Conservation (phyloP, 768 basidiomycete species). For the Amyloporia xantha region DNA sequence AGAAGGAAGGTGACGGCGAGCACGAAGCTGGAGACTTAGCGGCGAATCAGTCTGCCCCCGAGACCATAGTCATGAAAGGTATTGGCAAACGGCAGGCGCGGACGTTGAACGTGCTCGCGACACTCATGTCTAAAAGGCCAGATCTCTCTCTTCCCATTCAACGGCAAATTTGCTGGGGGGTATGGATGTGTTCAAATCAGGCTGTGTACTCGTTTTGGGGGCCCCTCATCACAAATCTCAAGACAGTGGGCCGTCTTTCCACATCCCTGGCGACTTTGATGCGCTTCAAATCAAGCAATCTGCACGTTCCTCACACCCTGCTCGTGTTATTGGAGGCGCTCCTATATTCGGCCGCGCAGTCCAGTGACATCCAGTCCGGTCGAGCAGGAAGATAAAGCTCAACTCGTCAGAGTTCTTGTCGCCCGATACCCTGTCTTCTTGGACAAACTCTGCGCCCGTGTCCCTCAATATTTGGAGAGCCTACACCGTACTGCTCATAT, state of each 20-base stretch:
- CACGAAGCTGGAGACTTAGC: not conserved
- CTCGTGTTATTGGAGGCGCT: not conserved
- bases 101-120: too few relatives aligned
- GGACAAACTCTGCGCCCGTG: not conserved
- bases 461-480: not conserved
- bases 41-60: too few relatives aligned
- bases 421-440: not conserved
- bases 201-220: not conserved
- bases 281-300: not conserved
- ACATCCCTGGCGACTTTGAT: too few relatives aligned
- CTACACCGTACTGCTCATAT: not conserved
- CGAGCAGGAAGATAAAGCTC: not conserved
- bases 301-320: not conserved
- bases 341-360: not conserved
- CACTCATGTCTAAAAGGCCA: not conserved
- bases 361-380: not conserved
- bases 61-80: too few relatives aligned
- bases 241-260: not conserved
- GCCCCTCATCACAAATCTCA: not conserved
- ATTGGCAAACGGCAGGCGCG: too few relatives aligned
- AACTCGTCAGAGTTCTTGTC: not conserved
- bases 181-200: not conserved
- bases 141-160: not conserved
- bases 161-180: conserved; percentile 3
- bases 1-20: not conserved